phyloP scores from a whole-genome alignment of 1,139 yeast genomes.

The Saccharomyces hybrid region DNA sequence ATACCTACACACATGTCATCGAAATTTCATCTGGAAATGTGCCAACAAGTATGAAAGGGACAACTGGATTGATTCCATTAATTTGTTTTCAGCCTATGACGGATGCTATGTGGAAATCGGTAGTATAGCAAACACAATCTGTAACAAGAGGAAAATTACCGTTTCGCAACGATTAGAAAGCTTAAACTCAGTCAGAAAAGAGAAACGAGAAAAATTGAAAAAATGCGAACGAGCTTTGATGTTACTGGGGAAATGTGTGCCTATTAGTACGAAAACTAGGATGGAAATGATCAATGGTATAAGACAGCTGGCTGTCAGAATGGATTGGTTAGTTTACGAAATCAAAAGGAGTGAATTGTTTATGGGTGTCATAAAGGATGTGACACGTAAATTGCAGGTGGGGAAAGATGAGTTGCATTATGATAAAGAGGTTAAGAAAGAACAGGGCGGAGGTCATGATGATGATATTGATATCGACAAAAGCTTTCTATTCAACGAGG shows the following conservation, averaged over 20 bases:
- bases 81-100: constrained; percentile 46
- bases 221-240: constrained; percentile 34
- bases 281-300: constrained; percentile 40
- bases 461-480: constrained; percentile 1
- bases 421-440: neutral
- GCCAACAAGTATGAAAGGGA: constrained; percentile 35
- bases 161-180: constrained; percentile 29
- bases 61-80: constrained; percentile 51
- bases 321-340: constrained; percentile 51
- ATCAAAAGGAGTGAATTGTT: constrained; percentile 39
- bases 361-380: constrained; percentile 34
- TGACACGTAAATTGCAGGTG: neutral
- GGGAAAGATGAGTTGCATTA: neutral
- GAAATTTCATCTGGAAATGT: constrained; percentile 27
- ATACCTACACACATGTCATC: constrained; percentile 30
- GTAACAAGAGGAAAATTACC: constrained; percentile 20
- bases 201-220: constrained; percentile 32
- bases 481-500: constrained; percentile 2
- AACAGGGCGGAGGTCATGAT: neutral
- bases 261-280: constrained; percentile 44
- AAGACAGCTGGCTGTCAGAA: constrained; percentile 40
- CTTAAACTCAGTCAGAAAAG: constrained; percentile 30
- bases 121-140: constrained; percentile 22
- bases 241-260: constrained; percentile 42
- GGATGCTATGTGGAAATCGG: constrained; percentile 31